Evolutionary conservation across 306 rosid species (phyloP).

Genomic region (Sophora flavescens): DNA sequence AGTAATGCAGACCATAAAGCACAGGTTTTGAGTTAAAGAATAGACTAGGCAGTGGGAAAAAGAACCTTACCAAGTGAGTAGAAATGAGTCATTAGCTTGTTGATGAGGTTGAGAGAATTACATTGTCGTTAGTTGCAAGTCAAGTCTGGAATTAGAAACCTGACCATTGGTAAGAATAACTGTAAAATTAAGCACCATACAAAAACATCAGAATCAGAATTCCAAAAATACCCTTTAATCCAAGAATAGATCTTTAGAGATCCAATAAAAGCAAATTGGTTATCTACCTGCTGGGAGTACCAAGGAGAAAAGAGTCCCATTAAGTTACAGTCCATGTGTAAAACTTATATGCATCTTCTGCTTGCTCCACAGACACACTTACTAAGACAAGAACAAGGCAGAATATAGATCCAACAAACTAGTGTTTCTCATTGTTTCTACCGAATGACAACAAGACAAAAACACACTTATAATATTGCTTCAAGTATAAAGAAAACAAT

Average conservation of each 20-base stretch:
- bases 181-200: conserved; percentile 42
- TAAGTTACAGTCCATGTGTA: conserved; percentile 93
- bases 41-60: too few relatives aligned
- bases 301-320: conserved; percentile 83
- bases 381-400: conserved; percentile 56
- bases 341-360: conserved; percentile 80
- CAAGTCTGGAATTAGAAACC: conserved; percentile 93
- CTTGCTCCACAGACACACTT: conserved; percentile 60
- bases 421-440: conserved; percentile 62
- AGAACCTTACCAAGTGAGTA: too few relatives aligned
- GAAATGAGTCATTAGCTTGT: conserved; percentile 86
- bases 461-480: too few relatives aligned
- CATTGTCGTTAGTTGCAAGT: conserved; percentile 86
- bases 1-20: background rate
- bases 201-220: conserved; percentile 50
- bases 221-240: conserved; percentile 20
- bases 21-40: background rate
- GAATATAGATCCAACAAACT: conserved; percentile 54
- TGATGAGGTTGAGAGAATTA: conserved; percentile 87
- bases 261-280: conserved; percentile 35
- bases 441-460: conserved; percentile 37
- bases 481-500: background rate
- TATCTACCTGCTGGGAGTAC: conserved; percentile 82
- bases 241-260: conserved; percentile 46
- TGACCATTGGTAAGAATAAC: conserved; percentile 90